phyloP scores from a whole-genome alignment of 2,329 filamentous ascomycete species.

The Aspergillus costaricaensis region DNA sequence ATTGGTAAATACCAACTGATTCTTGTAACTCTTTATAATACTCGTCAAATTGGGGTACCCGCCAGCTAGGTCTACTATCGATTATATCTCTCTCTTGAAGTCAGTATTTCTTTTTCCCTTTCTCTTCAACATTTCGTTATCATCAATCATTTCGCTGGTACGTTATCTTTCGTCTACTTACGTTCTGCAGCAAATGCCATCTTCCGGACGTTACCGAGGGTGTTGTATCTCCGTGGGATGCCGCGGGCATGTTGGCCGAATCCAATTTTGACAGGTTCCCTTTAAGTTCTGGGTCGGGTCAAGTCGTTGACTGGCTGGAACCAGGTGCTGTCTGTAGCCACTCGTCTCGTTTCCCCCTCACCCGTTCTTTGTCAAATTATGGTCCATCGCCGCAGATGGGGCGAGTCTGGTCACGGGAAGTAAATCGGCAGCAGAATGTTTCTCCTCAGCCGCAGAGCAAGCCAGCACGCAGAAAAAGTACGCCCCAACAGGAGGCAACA shows the following conservation, averaged over 20 bases:
- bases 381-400: not conserved
- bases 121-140: not conserved
- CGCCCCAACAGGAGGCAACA: not conserved
- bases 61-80: not conserved
- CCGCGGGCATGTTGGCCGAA: not conserved
- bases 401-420: not conserved
- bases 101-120: no score
- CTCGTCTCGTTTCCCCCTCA: not conserved
- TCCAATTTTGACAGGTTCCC: not conserved
- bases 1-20: not conserved
- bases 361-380: constrained; percentile 5
- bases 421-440: not conserved
- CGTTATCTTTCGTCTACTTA: not conserved
- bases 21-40: not conserved
- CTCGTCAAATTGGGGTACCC: not conserved
- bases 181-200: not conserved
- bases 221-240: not conserved
- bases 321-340: not conserved
- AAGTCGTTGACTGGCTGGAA: not conserved
- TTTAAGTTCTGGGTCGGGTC: no score
- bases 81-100: not conserved
- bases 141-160: not conserved
- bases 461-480: not conserved
- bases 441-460: not conserved
- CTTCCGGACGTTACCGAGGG: not conserved